Percentiles rank a stretch among this genome's conserved stretches.
Conservation (phyloP, 78 protist species). For the slime mould (Dictyostelium discoideum) region DNA sequence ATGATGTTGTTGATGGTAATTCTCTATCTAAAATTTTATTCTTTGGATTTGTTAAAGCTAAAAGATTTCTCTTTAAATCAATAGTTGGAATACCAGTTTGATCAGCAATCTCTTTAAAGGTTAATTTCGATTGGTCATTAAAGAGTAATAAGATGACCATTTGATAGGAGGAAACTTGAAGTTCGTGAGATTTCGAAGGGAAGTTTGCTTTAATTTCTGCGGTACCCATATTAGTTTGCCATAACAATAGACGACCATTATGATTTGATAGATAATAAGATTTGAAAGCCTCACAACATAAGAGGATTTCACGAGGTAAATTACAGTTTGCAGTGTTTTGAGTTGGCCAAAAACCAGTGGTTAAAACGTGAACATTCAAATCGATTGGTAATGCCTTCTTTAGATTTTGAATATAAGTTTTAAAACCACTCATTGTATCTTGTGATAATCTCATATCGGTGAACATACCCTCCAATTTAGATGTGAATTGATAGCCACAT, state of each 20-base stretch:
- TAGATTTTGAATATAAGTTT: slow-evolving; percentile 24
- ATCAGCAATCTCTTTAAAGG: slow-evolving; percentile 74
- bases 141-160: slow-evolving; percentile 90
- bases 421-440: slow-evolving; percentile 87
- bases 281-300: slow-evolving; percentile 84
- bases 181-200: slow-evolving; percentile 86
- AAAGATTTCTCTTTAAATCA: slow-evolving; percentile 92
- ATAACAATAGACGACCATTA: slow-evolving; percentile 91
- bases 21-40: slow-evolving; percentile 13
- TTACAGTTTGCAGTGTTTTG: slow-evolving; percentile 58
- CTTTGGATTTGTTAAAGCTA: slow-evolving; percentile 92
- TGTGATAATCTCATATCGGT: slow-evolving; percentile 91
- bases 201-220: slow-evolving; percentile 91
- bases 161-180: slow-evolving; percentile 92
- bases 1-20: not conserved
- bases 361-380: slow-evolving; percentile 90
- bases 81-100: slow-evolving; percentile 43
- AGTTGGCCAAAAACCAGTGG: slow-evolving; percentile 97
- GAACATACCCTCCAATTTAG: slow-evolving; percentile 98
- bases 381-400: slow-evolving; percentile 68
- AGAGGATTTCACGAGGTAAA: slow-evolving; percentile 70
- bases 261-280: slow-evolving; percentile 86
- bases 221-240: slow-evolving; percentile 95
- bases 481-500: slow-evolving; percentile 95
- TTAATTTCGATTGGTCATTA: slow-evolving; percentile 77